These are phyloP conservation scores for Trichocomaceae sp. DNA, from an alignment of 2,329 filamentous ascomycete genomes.

Conservation along the genomic window DNA sequence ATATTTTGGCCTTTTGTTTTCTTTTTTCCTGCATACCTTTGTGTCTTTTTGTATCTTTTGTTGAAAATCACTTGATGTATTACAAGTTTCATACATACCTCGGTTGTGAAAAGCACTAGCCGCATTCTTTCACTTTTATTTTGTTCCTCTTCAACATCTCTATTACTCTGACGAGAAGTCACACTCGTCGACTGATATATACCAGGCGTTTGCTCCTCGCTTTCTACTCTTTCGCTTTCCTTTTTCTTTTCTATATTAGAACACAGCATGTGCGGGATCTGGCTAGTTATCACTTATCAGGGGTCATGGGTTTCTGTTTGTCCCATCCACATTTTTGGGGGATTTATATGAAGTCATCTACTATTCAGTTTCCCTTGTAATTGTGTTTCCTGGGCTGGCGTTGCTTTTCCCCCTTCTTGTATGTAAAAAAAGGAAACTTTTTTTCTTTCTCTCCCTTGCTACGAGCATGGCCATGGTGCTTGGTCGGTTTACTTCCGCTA, in stretches of 20 bases:
- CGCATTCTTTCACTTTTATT: constrained; percentile 1
- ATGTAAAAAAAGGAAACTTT: not conserved
- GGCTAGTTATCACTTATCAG: not conserved
- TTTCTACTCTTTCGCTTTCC: constrained; percentile 1
- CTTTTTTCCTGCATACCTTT: constrained; percentile 6
- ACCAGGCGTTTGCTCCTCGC: constrained; percentile 12
- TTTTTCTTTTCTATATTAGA: constrained; percentile 11
- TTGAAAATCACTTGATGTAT: not conserved
- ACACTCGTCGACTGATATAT: constrained; percentile 9
- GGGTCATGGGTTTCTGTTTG: not conserved
- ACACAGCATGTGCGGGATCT: constrained; percentile 11
- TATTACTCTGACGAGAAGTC: not conserved
- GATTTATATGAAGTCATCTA: constrained; percentile 6
- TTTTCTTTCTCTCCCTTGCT: not conserved
- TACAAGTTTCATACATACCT: not conserved
- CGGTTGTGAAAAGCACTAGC: constrained; percentile 17
- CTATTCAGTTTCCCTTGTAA: not conserved
- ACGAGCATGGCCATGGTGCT: not conserved
- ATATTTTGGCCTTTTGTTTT: constrained; percentile 10
- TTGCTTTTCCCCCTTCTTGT: not conserved
- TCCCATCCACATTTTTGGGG: not conserved
- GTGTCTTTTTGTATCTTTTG: not conserved
- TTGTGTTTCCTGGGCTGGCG: not conserved
- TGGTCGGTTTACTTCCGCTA: not conserved
- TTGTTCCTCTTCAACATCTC: not conserved